Evolutionary conservation across 1,284 basidiomycete species (phyloP).

Genomic region (Amylostereum chailletii): DNA sequence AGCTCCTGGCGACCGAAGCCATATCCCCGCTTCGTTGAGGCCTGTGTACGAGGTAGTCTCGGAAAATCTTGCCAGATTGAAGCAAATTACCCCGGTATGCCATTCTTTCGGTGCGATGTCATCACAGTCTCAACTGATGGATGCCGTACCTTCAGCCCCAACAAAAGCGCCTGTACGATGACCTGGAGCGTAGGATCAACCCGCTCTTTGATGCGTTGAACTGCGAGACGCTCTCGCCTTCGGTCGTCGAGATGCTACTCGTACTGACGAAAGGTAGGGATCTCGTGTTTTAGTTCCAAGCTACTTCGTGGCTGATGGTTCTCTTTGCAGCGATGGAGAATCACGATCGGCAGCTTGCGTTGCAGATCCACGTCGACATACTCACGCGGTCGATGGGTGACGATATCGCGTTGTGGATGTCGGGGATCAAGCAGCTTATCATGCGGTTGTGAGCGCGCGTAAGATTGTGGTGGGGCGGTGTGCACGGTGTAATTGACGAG

Average conservation of each 20-base stretch:
- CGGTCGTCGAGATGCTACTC: slow-evolving; percentile 61
- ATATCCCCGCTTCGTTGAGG: slow-evolving; percentile 70
- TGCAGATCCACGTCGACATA: slow-evolving; percentile 74
- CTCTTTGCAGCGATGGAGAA: slow-evolving; percentile 59
- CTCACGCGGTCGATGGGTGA: slow-evolving; percentile 69
- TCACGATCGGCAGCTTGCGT: slow-evolving; percentile 60
- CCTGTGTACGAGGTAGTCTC: slow-evolving; percentile 66
- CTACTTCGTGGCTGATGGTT: slow-evolving; percentile 5
- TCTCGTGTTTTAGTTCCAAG: not conserved
- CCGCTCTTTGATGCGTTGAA: slow-evolving; percentile 87
- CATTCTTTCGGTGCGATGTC: not conserved
- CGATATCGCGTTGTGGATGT: slow-evolving; percentile 83
- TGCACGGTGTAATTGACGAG: no score
- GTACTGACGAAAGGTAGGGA: slow-evolving; percentile 59
- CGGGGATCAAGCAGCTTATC: slow-evolving; percentile 78
- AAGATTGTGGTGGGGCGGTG: not conserved
- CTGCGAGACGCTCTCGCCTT: slow-evolving; percentile 76
- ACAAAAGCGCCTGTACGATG: slow-evolving; percentile 81
- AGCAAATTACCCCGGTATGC: slow-evolving; percentile 65
- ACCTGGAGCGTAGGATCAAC: slow-evolving; percentile 83
- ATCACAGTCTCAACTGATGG: slow-evolving; percentile 6
- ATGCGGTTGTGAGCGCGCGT: slow-evolving; percentile 35
- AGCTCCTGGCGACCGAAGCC: slow-evolving; percentile 87
- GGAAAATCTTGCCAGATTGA: slow-evolving; percentile 55
- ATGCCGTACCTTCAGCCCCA: slow-evolving; percentile 43